Evolutionary conservation across 176 grass and related monocot genomes (phyloP).

Genomic region (Coix lacrymajobi): DNA sequence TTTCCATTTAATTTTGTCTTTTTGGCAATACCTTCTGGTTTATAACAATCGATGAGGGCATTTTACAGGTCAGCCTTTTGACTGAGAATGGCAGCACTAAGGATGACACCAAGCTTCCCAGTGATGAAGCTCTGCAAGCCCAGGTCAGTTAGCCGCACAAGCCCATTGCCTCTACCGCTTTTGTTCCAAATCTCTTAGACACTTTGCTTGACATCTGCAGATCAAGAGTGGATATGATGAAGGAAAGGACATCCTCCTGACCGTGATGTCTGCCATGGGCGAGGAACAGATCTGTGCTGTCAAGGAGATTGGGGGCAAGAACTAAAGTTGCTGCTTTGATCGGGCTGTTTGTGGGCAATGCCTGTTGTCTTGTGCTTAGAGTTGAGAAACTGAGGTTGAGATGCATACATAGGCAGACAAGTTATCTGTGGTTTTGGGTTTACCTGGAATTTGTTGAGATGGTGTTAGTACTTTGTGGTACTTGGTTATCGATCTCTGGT

Average conservation of each 20-base stretch:
- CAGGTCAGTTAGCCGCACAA: conserved; percentile 16
- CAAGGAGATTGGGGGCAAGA: conserved; percentile 44
- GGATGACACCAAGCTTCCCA: conserved; percentile 51
- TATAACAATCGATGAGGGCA: neutral
- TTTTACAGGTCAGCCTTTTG: conserved; percentile 51
- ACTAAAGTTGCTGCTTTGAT: neutral
- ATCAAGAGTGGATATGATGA: conserved; percentile 45
- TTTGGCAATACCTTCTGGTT: neutral
- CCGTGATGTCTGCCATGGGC: conserved; percentile 56
- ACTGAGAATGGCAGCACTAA: conserved; percentile 48
- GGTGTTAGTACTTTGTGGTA: neutral
- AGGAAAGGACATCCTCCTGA: conserved; percentile 57
- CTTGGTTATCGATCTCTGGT: neutral
- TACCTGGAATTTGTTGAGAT: conserved; percentile 3
- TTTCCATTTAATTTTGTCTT: neutral
- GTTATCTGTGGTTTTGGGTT: conserved; percentile 20
- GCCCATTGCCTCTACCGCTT: neutral
- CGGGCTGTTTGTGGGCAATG: neutral
- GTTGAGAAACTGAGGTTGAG: neutral
- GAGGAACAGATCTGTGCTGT: conserved; percentile 57
- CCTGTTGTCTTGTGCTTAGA: conserved; percentile 14
- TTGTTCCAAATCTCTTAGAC: neutral
- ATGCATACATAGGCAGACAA: conserved; percentile 8
- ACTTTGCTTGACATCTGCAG: neutral
- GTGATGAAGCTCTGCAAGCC: conserved; percentile 28